Base-by-base conservation (phyloP, 129 eudicot genomes). In the Deinandra increscens region DNA sequence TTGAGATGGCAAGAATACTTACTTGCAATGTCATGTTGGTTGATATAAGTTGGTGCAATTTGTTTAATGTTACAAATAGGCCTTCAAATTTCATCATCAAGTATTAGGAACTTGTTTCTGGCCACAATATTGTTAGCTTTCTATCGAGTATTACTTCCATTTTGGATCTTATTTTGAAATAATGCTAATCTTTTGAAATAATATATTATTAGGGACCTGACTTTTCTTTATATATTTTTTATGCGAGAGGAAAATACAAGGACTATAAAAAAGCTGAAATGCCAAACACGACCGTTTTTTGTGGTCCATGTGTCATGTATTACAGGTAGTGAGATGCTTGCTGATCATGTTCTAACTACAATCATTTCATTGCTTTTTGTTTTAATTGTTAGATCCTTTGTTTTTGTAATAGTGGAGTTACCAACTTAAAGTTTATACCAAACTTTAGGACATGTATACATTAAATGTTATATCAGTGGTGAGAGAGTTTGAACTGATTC, bases 231-330 rank as follows among this genome's bases (percentile, higher is more conserved):
- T 20, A 54, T 54, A 54, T 20, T 22, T 54, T 54, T 34, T 14
- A 54, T 54, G 33, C 34, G 6, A 3, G 20, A 20, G 9, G 60
- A 54, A 20, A 20, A 22, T 51, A 19, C 0, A 54, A 54, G 34
- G 14, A 54, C 60, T 17, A n/a, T 54, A 20, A 8, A 54, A 54
- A 20, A 54, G 60, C 34, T 54, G 60, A 54, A 22, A 54, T 54
- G 34, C 20, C 7, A 50, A 50, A 50, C 56, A 7, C 34, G 9
- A 20, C 60, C 34, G 13, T 9, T 53, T 53, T 19, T 9, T n/a
- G n/a, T n/a, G n/a, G n/a, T n/a, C n/a, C n/a, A n/a, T n/a, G n/a
- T n/a, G n/a, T n/a, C n/a, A n/a, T n/a, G n/a, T n/a, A n/a, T n/a
- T n/a, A n/a, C n/a, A n/a, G n/a, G n/a, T n/a, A n/a, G n/a, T n/a